phyloP scores from a whole-genome alignment of 2,329 filamentous ascomycete species.

The Pseudopithomyces maydicus region DNA sequence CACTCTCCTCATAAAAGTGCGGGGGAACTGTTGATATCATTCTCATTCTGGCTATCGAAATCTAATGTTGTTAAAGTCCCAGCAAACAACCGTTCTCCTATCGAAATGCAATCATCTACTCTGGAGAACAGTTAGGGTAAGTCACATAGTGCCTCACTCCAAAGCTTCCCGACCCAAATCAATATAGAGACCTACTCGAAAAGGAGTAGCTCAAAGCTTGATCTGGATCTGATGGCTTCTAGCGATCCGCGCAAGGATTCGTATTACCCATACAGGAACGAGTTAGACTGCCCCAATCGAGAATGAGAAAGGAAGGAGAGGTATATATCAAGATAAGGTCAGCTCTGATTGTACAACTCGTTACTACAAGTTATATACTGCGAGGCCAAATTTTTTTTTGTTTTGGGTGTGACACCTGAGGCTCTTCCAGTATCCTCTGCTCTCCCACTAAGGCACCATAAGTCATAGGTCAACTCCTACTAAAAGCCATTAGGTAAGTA shows the following conservation, averaged over 20 bases:
- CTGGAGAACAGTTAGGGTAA: neutral
- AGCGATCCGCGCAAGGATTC: neutral
- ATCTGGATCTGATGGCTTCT: neutral
- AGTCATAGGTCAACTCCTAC: too few species aligned
- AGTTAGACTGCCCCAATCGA: neutral
- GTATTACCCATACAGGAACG: neutral
- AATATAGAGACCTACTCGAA: neutral
- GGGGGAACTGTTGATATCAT: too few species aligned
- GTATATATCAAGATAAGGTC: neutral
- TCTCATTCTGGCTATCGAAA: too few species aligned
- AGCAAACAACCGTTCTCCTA: too few species aligned
- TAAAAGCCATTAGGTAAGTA: neutral
- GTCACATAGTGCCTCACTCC: neutral
- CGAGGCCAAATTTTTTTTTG: too few species aligned
- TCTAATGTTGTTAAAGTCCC: too few species aligned
- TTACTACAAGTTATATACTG: neutral
- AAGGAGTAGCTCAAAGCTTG: neutral
- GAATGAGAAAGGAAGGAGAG: neutral
- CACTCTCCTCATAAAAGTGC: too few species aligned
- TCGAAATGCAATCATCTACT: neutral
- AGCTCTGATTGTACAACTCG: neutral
- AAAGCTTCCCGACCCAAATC: neutral
- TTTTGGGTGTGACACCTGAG: too few species aligned
- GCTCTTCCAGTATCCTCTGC: too few species aligned
- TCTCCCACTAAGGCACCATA: too few species aligned